Evolutionary conservation across 1,284 basidiomycete genomes (phyloP), one percentile per base, ranked within the genome.

Genomic region (Fistulina hepatica): DNA sequence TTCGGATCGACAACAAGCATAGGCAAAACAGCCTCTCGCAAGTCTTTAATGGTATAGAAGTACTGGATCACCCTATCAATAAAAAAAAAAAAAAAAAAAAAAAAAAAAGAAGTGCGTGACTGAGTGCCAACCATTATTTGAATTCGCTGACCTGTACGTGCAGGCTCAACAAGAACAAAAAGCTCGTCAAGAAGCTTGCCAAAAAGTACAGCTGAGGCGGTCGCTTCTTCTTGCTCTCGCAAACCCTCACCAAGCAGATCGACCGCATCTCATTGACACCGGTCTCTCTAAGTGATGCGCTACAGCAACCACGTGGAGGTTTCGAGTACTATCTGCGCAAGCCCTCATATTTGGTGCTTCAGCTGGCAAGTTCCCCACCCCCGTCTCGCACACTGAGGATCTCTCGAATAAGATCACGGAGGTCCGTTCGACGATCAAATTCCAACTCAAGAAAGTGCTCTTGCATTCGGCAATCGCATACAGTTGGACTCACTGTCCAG

Each of bases 151-250:
- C 33, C 26, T 7, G 22, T 42, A 37, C 2, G 4, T 31, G 31
- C 33, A 88, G 83, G 69, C 78, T 97, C 53, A 97, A 95, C 83
- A 95, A 95, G 75, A 98, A 98, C 81, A 98, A 98, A 78, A 99
- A 99, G 74, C 89, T 99, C 49, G 94, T 99, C 60, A 99, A 99
- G 80, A 98, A 94, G 75, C 88, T 98, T 53, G 94, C 94, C 50
- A 97, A 97, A 76, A 97, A 97, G 67, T 94, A 97, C 71, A 94
- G n/a, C n/a, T n/a, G n/a, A n/a, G n/a, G n/a, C n/a, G n/a, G n/a
- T n/a, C n/a, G 98, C 57, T 91, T 94, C 49, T 99, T 99, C 82
- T 71, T 99, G 50, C 81, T 95, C 35, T 98, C 95, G 47, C 95
- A 99, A 65, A 72, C 90, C 47, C 76, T 99, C 52, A 97, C 98